phyloP scores from a whole-genome alignment of 768 basidiomycete species.

The Tylopilus rubrobrunneus region DNA sequence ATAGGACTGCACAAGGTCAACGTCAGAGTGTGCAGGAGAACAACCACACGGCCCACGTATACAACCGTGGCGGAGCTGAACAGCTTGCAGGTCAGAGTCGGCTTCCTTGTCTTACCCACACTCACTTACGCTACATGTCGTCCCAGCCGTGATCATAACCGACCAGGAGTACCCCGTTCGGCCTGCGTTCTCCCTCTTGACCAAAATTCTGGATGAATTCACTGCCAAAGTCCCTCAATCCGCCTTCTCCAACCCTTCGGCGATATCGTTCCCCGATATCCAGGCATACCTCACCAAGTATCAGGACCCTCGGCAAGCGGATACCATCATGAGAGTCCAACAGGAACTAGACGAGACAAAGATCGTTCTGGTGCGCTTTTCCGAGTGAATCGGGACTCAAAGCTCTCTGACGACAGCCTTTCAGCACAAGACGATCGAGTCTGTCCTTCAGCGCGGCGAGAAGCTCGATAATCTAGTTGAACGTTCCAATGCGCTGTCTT shows the following conservation, averaged over 20 bases:
- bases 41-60: conserved; percentile 88
- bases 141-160: conserved; percentile 81
- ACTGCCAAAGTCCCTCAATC: conserved; percentile 72
- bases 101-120: neutral
- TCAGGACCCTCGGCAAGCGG: conserved; percentile 95
- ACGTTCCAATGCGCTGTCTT: conserved; percentile 81
- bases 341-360: conserved; percentile 99
- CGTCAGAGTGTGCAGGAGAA: conserved; percentile 95
- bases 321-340: conserved; percentile 97
- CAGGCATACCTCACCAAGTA: conserved; percentile 82
- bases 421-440: conserved; percentile 99
- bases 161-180: conserved; percentile 96
- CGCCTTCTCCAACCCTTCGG: conserved; percentile 57
- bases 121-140: neutral
- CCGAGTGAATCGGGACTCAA: neutral
- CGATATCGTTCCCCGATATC: conserved; percentile 76
- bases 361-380: conserved; percentile 79
- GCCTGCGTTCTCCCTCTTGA: conserved; percentile 91
- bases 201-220: conserved; percentile 93
- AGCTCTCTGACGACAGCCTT: neutral
- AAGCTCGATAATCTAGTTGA: conserved; percentile 95
- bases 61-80: conserved; percentile 85
- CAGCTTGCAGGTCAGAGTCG: conserved; percentile 68
- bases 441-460: conserved; percentile 93
- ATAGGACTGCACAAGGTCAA: conserved; percentile 82